Evolutionary conservation across 257 asterid genomes (phyloP).

Genomic region (Galeopsis tetrahit): DNA sequence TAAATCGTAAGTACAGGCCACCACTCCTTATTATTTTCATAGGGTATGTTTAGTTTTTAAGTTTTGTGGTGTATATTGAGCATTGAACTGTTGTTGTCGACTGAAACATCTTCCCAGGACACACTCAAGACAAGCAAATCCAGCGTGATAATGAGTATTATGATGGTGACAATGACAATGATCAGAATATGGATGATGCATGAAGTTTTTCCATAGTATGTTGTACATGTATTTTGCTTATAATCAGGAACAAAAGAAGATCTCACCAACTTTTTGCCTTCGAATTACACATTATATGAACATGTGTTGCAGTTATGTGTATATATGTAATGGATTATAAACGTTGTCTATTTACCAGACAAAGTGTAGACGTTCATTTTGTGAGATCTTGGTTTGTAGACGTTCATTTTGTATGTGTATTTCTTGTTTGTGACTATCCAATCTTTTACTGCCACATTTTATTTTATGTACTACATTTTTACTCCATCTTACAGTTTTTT

Average conservation of each 20-base stretch:
- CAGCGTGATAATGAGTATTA: conserved; percentile 97
- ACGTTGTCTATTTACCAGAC: no score
- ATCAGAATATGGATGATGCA: conserved; percentile 67
- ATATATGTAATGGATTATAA: no score
- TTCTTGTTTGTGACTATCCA: no score
- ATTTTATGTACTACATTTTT: no score
- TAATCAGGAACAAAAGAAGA: background rate
- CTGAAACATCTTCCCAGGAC: conserved; percentile 53
- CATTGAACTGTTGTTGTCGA: background rate
- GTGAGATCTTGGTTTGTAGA: no score
- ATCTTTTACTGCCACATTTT: no score
- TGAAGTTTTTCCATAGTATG: conserved; percentile 34
- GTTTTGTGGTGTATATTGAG: background rate
- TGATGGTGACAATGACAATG: conserved; percentile 92
- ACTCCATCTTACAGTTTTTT: no score
- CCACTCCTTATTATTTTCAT: conserved; percentile 10
- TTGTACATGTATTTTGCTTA: conserved; percentile 23
- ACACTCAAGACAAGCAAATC: conserved; percentile 84
- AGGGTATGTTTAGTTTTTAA: background rate
- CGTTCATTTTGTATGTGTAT: no score
- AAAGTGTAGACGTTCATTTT: no score
- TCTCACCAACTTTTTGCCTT: background rate
- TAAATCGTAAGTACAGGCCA: conserved; percentile 65
- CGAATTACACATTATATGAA: background rate
- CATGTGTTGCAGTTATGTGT: no score